These are phyloP conservation scores for Nicotiana obtusifolia DNA, from an alignment of 257 asterid species.

Conservation along the genomic window DNA sequence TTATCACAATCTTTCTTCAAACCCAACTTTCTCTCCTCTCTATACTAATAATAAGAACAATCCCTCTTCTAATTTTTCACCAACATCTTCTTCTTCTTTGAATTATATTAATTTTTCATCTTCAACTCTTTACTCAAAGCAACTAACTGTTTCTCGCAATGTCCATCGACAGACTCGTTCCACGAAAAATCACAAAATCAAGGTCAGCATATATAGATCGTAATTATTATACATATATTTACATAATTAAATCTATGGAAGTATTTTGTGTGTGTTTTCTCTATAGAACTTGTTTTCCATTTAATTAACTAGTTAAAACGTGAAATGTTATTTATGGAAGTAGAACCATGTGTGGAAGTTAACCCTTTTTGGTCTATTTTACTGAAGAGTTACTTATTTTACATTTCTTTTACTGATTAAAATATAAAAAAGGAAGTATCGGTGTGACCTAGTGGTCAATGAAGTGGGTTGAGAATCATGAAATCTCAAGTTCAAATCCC, in stretches of 20 bases:
- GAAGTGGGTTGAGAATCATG: too few relatives aligned
- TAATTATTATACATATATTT: neutral
- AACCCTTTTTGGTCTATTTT: neutral
- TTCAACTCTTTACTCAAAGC: constrained; percentile 14
- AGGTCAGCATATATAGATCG: constrained; percentile 10
- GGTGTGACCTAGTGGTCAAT: too few relatives aligned
- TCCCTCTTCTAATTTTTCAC: neutral
- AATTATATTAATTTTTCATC: constrained; percentile 11
- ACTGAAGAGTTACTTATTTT: neutral
- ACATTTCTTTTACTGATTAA: neutral
- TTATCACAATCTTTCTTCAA: neutral
- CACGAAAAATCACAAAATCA: constrained; percentile 7
- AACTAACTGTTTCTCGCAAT: neutral
- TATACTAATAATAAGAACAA: neutral
- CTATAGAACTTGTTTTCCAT: neutral
- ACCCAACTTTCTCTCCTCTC: neutral
- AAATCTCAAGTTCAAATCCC: too few relatives aligned
- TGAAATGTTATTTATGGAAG: neutral
- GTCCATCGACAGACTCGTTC: neutral
- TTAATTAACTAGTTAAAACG: neutral
- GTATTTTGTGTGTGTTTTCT: neutral
- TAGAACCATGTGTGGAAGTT: neutral
- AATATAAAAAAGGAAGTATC: neutral
- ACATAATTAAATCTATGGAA: neutral
- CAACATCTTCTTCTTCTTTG: neutral